Conservation (phyloP, 1,139 yeast species). For the Yamadazyma jaroonii region DNA sequence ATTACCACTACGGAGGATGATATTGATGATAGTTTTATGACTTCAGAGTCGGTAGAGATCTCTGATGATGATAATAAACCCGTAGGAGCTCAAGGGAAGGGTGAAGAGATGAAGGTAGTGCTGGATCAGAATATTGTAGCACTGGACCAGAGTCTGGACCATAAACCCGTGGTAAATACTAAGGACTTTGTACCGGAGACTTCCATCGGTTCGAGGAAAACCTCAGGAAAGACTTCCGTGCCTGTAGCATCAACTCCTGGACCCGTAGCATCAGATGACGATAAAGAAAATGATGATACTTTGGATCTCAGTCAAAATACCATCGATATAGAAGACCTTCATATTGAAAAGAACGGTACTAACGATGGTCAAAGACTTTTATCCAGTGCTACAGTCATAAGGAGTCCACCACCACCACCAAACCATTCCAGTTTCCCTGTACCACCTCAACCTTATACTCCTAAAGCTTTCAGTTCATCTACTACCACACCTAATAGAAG, state of each 20-base stretch:
- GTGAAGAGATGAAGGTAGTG: conserved; percentile 8
- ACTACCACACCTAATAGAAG: conserved; percentile 16
- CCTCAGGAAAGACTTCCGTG: too few relatives aligned
- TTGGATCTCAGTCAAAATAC: conserved; percentile 11
- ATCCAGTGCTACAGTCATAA: conserved; percentile 24
- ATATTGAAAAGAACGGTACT: conserved; percentile 1
- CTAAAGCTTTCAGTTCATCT: conserved; percentile 12
- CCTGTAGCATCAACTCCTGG: too few relatives aligned
- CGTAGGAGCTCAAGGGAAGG: conserved; percentile 6
- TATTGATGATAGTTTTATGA: conserved; percentile 21
- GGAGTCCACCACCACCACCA: conserved; percentile 21
- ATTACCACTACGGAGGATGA: conserved; percentile 38
- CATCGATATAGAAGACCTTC: conserved; percentile 2
- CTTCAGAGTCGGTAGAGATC: conserved; percentile 9
- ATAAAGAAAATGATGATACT: conserved; percentile 8
- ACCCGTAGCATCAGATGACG: too few relatives aligned
- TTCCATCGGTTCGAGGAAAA: too few relatives aligned
- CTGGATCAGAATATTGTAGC: too few relatives aligned
- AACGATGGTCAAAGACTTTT: conserved; percentile 9
- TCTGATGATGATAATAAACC: conserved; percentile 7
- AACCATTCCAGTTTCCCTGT: conserved; percentile 1
- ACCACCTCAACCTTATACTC: conserved; percentile 7
- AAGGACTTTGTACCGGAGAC: background rate
- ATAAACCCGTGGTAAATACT: background rate
- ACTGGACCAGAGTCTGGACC: background rate